These are phyloP conservation scores for Spathaspora sp. DNA, from an alignment of 805 yeast species.

Conservation along the genomic window DNA sequence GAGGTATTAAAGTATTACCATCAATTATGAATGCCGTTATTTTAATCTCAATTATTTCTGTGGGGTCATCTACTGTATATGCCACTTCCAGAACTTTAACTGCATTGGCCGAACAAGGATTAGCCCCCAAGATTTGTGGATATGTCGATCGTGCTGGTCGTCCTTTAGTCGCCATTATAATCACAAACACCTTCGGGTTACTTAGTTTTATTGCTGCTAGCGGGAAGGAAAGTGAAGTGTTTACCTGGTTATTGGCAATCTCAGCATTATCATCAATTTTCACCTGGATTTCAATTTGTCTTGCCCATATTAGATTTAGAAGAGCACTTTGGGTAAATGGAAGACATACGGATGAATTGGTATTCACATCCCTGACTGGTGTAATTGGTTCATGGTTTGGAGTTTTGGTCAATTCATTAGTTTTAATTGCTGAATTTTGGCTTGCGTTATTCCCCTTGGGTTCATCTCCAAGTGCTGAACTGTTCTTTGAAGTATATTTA, in stretches of 20 bases:
- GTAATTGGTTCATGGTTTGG: conserved; percentile 34
- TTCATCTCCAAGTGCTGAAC: conserved; percentile 30
- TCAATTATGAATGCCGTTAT: conserved; percentile 70
- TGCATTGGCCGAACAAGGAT: conserved; percentile 62
- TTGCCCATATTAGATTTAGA: conserved; percentile 39
- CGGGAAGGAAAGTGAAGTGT: conserved; percentile 36
- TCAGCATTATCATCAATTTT: conserved; percentile 40
- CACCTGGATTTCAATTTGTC: conserved; percentile 39
- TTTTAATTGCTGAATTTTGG: conserved; percentile 42
- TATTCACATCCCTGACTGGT: conserved; percentile 36
- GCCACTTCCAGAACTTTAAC: conserved; percentile 69
- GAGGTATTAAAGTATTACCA: conserved; percentile 64
- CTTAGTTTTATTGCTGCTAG: conserved; percentile 51
- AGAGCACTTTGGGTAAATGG: conserved; percentile 31
- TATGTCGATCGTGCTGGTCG: conserved; percentile 77
- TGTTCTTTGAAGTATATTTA: conserved; percentile 34
- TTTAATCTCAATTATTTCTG: conserved; percentile 64
- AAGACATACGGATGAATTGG: conserved; percentile 32
- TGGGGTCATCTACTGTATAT: conserved; percentile 69
- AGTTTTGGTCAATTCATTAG: conserved; percentile 27
- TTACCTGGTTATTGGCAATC: conserved; percentile 38
- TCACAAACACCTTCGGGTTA: conserved; percentile 53
- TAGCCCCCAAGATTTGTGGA: conserved; percentile 57
- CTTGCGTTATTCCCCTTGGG: conserved; percentile 37
- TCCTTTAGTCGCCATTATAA: conserved; percentile 64